Evolutionary conservation across 345 rosid genomes (phyloP), one percentile per base, ranked within the genome.

Genomic region (Carallia pectinifolia): DNA sequence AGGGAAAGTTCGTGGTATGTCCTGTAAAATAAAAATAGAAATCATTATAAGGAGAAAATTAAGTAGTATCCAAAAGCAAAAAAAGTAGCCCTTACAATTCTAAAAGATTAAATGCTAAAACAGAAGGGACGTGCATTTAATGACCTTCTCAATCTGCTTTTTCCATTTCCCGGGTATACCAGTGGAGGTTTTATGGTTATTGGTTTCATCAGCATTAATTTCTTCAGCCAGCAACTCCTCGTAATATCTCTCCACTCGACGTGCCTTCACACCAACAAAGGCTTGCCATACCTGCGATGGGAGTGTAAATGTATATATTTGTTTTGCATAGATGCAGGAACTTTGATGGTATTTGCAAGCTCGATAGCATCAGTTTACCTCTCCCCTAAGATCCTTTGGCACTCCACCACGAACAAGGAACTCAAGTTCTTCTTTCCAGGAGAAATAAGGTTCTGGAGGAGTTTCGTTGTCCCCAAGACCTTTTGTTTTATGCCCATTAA

Each of bases 131-230:
- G 82, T 82, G 86, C 84, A 79, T 83, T 80, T 81, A 85, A 79
- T 68, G 86, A 92, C 99, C 99, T 95, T 92, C 89, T 95, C 97
- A 86, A 95, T 95, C 85, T 92, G 97, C 80, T 81, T 91, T 79
- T 76, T 84, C 96, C 89, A 95, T 67, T 88, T 88, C 70, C 68
- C 74, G 69, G 85, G 77, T 37, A 77, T 78, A 62, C 66, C 86
- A 60, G 85, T 69, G 58, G 89, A 60, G 76, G 53, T 73, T 71
- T 71, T 64, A 15, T 74, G 77, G 37, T 76, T 84, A 40, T 69
- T 71, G 81, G 68, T 72, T 74, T 87, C 88, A 47, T 76, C 79
- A 39, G 80, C 82, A 74, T 72, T 66, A 54, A 74, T 74, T 67
- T 85, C 93, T 77, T 82, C 84, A 58, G 84, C 89, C 72, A 95